A percentile compares a stretch with the other conserved stretches of the same genome.
Conservation (phyloP, 2,329 filamentous ascomycete genomes). For the Penicillium sp. region DNA sequence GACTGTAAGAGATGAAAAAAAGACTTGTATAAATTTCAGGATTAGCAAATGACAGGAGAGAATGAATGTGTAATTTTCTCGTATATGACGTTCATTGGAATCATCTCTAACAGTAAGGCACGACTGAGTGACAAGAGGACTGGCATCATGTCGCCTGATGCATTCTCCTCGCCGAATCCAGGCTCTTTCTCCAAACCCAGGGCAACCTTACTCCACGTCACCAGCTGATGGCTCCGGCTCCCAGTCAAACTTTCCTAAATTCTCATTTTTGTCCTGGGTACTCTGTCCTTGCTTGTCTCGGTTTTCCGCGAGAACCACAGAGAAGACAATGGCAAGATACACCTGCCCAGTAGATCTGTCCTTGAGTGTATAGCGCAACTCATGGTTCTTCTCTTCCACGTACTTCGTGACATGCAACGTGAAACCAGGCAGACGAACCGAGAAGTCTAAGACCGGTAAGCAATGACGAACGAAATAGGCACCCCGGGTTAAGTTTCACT, state of each 20-base stretch:
- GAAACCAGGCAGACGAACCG: constrained; percentile 41
- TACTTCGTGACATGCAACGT: constrained; percentile 38
- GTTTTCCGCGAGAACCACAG: constrained; percentile 57
- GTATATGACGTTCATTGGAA: background rate
- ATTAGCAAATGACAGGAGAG: constrained; percentile 3
- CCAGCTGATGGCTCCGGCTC: constrained; percentile 18
- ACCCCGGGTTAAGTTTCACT: constrained; percentile 11
- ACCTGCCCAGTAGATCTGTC: constrained; percentile 72
- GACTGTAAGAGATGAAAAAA: constrained; percentile 59
- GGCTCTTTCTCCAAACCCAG: background rate
- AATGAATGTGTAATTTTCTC: constrained; percentile 3
- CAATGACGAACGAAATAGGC: background rate
- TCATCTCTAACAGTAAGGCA: too few species aligned
- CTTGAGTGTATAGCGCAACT: constrained; percentile 88
- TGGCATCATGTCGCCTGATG: too few species aligned
- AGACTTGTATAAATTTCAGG: constrained; percentile 17
- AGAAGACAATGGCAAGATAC: constrained; percentile 81
- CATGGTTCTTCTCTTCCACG: constrained; percentile 70
- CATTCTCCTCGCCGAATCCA: background rate
- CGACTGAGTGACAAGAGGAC: too few species aligned
- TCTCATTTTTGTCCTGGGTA: background rate
- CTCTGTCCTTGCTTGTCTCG: constrained; percentile 20
- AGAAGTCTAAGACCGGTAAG: constrained; percentile 33
- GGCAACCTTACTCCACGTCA: constrained; percentile 23
- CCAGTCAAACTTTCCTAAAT: constrained; percentile 27